These are phyloP conservation scores for Penicillium rolfsii DNA, from an alignment of 2,329 filamentous ascomycete genomes.

Conservation along the genomic window DNA sequence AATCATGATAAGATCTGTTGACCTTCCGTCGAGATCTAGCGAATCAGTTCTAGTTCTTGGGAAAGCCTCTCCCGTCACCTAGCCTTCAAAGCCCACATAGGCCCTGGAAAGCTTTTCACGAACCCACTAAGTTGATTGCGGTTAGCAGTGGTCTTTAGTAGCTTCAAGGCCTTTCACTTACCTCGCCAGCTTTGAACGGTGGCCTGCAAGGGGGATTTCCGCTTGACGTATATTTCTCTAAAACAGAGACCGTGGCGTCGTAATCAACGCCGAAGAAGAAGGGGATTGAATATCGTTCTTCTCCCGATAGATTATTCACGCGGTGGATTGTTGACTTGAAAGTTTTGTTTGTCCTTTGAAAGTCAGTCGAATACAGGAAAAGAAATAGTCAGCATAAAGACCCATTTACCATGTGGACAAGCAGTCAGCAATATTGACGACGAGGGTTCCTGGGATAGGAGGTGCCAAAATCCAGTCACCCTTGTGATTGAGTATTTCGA, in stretches of 20 bases:
- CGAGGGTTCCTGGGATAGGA: slow-evolving; percentile 32
- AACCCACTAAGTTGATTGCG: slow-evolving; percentile 15
- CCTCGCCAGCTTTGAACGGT: slow-evolving; percentile 29
- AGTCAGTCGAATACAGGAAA: neutral
- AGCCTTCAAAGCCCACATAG: slow-evolving; percentile 21
- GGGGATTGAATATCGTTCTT: slow-evolving; percentile 46
- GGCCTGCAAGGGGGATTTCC: slow-evolving; percentile 17
- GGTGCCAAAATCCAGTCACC: slow-evolving; percentile 33
- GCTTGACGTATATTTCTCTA: slow-evolving; percentile 23
- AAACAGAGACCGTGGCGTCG: slow-evolving; percentile 36
- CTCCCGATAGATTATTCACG: slow-evolving; percentile 44
- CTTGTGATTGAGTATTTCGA: slow-evolving; percentile 41
- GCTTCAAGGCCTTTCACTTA: slow-evolving; percentile 9
- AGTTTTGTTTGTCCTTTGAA: slow-evolving; percentile 41
- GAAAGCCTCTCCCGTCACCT: neutral
- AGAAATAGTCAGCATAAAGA: too few species aligned
- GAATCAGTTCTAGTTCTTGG: neutral
- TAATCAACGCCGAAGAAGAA: slow-evolving; percentile 51
- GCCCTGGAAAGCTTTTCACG: slow-evolving; percentile 23
- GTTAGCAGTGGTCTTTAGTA: neutral
- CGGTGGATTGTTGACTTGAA: slow-evolving; percentile 48
- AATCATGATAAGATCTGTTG: neutral
- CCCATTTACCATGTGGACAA: slow-evolving; percentile 29
- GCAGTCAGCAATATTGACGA: slow-evolving; percentile 42
- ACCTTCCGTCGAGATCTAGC: neutral